phyloP scores from a whole-genome alignment of 495 filamentous ascomycete genomes.

The Penicillium robsamsonii region DNA sequence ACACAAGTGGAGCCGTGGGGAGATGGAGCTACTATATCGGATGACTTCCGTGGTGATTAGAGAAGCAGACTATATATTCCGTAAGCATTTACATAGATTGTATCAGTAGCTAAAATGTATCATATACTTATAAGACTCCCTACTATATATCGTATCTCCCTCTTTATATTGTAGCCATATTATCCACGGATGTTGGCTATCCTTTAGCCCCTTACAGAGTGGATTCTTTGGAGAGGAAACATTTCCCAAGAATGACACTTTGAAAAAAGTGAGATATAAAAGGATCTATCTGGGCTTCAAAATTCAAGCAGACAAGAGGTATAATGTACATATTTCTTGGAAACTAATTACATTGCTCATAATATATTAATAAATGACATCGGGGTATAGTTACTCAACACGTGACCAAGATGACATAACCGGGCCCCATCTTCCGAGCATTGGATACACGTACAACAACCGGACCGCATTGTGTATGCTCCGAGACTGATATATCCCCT shows the following conservation, averaged over 20 bases:
- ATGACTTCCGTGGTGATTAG: neutral
- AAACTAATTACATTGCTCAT: neutral
- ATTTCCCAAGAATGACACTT: neutral
- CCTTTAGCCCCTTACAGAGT: conserved; percentile 5
- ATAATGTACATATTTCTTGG: neutral
- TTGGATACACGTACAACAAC: conserved; percentile 2
- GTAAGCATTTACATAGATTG: neutral
- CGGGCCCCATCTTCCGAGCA: neutral
- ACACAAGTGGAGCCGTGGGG: neutral
- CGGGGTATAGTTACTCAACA: neutral
- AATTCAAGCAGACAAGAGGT: neutral
- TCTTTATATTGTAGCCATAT: neutral
- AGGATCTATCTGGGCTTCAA: neutral
- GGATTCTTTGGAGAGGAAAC: neutral
- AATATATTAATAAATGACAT: neutral
- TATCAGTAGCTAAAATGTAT: no score
- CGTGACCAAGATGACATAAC: conserved; percentile 9
- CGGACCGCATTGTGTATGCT: conserved; percentile 13
- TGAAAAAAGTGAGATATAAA: neutral
- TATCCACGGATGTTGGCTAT: neutral
- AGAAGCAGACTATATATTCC: neutral
- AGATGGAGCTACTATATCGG: neutral
- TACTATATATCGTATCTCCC: no score
- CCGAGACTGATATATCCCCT: conserved; percentile 17
- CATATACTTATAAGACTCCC: neutral